Conservation (phyloP, 2,329 filamentous ascomycete genomes). For the Aspergillus ustus region DNA sequence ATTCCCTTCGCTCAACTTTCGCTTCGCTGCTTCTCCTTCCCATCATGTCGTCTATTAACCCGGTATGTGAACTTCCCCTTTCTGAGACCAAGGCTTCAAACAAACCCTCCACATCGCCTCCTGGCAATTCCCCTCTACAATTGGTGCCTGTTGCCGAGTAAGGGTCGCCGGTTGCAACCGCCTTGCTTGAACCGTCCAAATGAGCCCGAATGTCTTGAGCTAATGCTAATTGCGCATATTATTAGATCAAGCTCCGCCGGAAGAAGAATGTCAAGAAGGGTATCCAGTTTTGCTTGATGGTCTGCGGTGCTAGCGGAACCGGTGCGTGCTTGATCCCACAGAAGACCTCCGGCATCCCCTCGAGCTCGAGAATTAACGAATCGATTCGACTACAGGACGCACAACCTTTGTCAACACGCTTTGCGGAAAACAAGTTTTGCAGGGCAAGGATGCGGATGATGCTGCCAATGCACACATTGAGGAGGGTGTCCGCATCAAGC, state of each 20-base stretch:
- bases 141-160: conserved; percentile 13
- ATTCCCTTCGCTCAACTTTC: conserved; percentile 25
- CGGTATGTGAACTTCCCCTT: conserved; percentile 51
- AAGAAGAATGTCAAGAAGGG: conserved; percentile 99
- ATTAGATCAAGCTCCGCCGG: conserved; percentile 90
- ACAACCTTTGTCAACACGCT: conserved; percentile 99
- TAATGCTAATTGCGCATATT: conserved; percentile 22
- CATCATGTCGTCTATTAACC: conserved; percentile 60
- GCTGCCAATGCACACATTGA: conserved; percentile 85
- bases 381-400: conserved; percentile 65
- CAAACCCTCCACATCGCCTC: conserved; percentile 22
- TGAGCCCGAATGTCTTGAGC: conserved; percentile 11
- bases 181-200: not conserved
- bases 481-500: conserved; percentile 98
- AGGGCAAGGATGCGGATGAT: conserved; percentile 92
- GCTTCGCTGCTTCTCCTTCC: conserved; percentile 29
- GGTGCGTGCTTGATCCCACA: conserved; percentile 61
- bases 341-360: conserved; percentile 5
- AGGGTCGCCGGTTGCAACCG: conserved; percentile 1
- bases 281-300: conserved; percentile 99
- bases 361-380: conserved; percentile 20
- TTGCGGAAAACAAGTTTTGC: conserved; percentile 89
- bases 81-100: conserved; percentile 23
- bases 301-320: conserved; percentile 97
- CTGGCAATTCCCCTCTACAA: conserved; percentile 27